These are phyloP conservation scores for Debaryomycetaceae sp. DNA, from an alignment of 1,139 yeast species.

Conservation along the genomic window DNA sequence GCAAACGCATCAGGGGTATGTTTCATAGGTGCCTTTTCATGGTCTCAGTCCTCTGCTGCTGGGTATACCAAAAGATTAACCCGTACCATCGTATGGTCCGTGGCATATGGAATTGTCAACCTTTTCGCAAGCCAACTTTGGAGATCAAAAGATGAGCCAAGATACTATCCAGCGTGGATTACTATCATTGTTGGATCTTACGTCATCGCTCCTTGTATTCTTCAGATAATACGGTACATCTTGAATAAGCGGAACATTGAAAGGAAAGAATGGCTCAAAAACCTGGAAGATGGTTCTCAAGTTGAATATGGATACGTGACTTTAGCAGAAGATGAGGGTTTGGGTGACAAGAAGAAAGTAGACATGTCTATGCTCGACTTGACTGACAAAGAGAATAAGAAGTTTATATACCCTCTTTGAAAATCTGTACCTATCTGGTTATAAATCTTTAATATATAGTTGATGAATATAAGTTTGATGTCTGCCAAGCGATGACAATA, in stretches of 20 bases:
- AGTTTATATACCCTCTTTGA: constrained; percentile 15
- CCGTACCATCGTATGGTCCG: constrained; percentile 15
- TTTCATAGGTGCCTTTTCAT: constrained; percentile 14
- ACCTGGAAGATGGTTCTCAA: constrained; percentile 1
- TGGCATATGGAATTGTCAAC: constrained; percentile 13
- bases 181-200: constrained; percentile 51
- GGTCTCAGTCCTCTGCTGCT: constrained; percentile 13
- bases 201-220: constrained; percentile 34
- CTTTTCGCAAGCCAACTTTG: constrained; percentile 22
- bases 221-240: constrained; percentile 34
- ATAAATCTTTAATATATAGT: no score
- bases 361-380: constrained; percentile 13
- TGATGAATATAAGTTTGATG: no score
- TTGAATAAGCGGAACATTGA: constrained; percentile 33
- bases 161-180: constrained; percentile 44
- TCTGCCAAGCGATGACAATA: no score
- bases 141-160: constrained; percentile 15
- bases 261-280: constrained; percentile 14
- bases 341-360: constrained; percentile 6
- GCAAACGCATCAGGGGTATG: constrained; percentile 14
- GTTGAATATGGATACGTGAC: neutral
- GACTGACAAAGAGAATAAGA: constrained; percentile 16
- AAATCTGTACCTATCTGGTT: no score
- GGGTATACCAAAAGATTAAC: constrained; percentile 14
- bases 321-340: neutral